These are phyloP conservation scores for Neopestalotiopsis sp. DNA, from an alignment of 2,329 filamentous ascomycete genomes.

Conservation along the genomic window DNA sequence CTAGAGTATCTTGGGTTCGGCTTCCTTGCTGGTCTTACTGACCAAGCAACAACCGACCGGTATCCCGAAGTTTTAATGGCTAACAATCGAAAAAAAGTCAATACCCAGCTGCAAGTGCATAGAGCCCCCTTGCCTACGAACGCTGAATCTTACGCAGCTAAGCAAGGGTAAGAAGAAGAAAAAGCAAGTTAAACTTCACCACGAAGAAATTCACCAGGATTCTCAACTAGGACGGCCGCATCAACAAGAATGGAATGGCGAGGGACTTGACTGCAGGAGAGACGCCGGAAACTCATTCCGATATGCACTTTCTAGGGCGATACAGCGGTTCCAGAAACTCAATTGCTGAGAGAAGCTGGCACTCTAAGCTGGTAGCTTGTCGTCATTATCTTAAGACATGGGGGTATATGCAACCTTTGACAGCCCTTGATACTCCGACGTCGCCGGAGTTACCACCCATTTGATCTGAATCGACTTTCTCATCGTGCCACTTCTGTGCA, in stretches of 20 bases:
- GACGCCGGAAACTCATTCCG: background rate
- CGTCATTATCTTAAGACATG: background rate
- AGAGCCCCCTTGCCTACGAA: background rate
- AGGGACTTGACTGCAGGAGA: background rate
- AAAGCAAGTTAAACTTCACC: background rate
- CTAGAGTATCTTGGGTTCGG: background rate
- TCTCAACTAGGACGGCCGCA: background rate
- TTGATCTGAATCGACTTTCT: background rate
- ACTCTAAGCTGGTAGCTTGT: background rate
- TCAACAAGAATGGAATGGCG: background rate
- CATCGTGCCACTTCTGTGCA: no score
- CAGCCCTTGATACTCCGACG: background rate
- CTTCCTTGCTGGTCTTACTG: background rate
- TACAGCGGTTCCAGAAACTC: conserved; percentile 1
- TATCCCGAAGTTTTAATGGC: background rate
- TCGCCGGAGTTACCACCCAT: background rate
- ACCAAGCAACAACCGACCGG: background rate
- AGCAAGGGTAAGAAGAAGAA: background rate
- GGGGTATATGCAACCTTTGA: background rate
- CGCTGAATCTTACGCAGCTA: background rate
- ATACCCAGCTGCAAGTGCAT: background rate
- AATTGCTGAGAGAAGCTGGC: background rate
- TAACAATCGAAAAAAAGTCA: background rate
- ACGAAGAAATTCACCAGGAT: background rate
- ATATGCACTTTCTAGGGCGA: background rate